Evolutionary conservation across 352 stramenopile genomes (phyloP), one percentile per base, ranked within the genome.

Genomic region (Elongisporangium undulatum): DNA sequence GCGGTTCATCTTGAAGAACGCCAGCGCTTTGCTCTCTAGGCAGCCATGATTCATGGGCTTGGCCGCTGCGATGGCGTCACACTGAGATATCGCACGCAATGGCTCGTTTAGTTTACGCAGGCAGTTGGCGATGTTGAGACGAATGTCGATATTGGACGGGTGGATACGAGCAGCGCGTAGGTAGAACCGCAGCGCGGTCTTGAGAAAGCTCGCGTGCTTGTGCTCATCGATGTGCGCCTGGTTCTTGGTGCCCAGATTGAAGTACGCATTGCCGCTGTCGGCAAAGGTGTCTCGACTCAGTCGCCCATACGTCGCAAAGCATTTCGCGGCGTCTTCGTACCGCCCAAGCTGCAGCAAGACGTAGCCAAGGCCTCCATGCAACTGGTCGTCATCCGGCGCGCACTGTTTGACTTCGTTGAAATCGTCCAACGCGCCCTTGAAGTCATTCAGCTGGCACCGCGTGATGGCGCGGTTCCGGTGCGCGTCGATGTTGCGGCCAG

Each of bases 241-340:
- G 12, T 56, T 68, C 34, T 67, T 71, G 16, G 67, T 75, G 9
- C 68, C 83, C 55, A 92, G 60, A 57, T 84, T 92, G 21, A 90
- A 90, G 62, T 89, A 88, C 3, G 81, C 79, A 51, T 91, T 92
- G 49, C 79, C 83, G n/a, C 76, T 86, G 55, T 92, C 83, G 0
- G 72, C 74, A 49, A 83, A 87, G 6, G 81, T 90, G 49, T 92
- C 79, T 24, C 77, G 73, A 49, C 70, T 84, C 9, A 85, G 54
- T 0, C 79, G 71, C 13, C 82, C 81, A 59, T 88, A 88, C 7
- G 70, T 75, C 9, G 77, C 76, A 49, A 92, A 92, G 23, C 77
- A 75, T 20, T 64, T 74, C 2, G 81, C 81, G 8, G 83, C 83
- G 24, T 87, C 71, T 45, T 87, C 72, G 38, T 90, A 89, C 22